phyloP scores from a whole-genome alignment of 169 alveolate species.

The Babesia ovis region DNA sequence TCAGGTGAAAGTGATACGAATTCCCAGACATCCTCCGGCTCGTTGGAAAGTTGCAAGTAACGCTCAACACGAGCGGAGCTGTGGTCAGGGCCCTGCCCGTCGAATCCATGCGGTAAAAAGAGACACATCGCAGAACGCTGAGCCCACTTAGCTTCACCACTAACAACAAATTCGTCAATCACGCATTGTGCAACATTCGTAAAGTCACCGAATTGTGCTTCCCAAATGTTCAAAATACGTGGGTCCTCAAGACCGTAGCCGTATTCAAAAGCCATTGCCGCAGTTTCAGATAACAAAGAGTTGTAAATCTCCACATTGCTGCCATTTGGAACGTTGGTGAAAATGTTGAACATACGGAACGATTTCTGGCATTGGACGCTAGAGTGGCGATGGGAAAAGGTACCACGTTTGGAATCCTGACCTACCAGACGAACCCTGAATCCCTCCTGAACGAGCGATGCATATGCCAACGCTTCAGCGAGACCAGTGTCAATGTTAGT shows the following conservation, averaged over 20 bases:
- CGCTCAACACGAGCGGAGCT: slow-evolving; percentile 89
- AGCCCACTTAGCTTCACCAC: slow-evolving; percentile 95
- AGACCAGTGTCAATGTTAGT: slow-evolving; percentile 88
- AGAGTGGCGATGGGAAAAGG: slow-evolving; percentile 95
- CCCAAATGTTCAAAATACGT: slow-evolving; percentile 88
- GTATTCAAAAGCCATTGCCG: slow-evolving; percentile 92
- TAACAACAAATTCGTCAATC: slow-evolving; percentile 90
- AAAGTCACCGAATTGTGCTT: slow-evolving; percentile 96
- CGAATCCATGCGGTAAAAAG: slow-evolving; percentile 94
- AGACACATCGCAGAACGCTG: slow-evolving; percentile 83
- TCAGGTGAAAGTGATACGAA: slow-evolving; percentile 55
- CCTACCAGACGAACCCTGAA: slow-evolving; percentile 91
- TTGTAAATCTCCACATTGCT: slow-evolving; percentile 76
- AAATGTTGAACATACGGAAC: slow-evolving; percentile 50
- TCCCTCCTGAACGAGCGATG: slow-evolving; percentile 90
- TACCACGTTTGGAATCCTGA: slow-evolving; percentile 95
- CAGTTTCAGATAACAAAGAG: slow-evolving; percentile 90
- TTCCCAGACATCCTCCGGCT: slow-evolving; percentile 75
- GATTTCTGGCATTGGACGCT: slow-evolving; percentile 86
- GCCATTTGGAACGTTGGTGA: slow-evolving; percentile 58
- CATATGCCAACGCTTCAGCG: slow-evolving; percentile 93
- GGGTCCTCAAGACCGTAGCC: slow-evolving; percentile 93
- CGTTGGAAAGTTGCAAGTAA: slow-evolving; percentile 82
- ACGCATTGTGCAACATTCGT: slow-evolving; percentile 94
- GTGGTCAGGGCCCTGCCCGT: slow-evolving; percentile 97